Conservation (phyloP, 352 stramenopile species). For the Globisporangium alternatum region DNA sequence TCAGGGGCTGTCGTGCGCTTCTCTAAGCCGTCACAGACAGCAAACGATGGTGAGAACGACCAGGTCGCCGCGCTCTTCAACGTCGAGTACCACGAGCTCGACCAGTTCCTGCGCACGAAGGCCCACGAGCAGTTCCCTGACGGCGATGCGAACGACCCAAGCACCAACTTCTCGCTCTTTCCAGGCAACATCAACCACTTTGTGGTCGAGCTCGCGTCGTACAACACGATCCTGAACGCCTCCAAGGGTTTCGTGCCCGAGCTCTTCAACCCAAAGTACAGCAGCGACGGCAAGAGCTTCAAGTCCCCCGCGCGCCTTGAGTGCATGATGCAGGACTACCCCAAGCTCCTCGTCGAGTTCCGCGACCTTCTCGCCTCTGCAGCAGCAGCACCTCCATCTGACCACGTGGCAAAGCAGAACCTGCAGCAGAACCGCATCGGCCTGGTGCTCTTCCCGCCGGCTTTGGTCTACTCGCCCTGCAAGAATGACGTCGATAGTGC, state of each 20-base stretch:
- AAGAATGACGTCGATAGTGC: constrained; percentile 69
- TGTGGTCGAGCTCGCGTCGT: constrained; percentile 44
- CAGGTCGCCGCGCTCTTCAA: constrained; percentile 48
- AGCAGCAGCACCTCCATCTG: neutral
- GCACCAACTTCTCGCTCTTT: constrained; percentile 55
- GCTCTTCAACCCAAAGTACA: constrained; percentile 72
- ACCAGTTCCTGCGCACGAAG: constrained; percentile 57
- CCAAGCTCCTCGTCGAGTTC: constrained; percentile 51
- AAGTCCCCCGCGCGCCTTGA: constrained; percentile 65
- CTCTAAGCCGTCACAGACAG: constrained; percentile 17
- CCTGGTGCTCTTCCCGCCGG: constrained; percentile 51
- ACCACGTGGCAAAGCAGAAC: neutral
- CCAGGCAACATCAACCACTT: constrained; percentile 80
- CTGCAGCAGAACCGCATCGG: constrained; percentile 26
- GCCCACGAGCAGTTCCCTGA: constrained; percentile 40
- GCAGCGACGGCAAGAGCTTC: constrained; percentile 32
- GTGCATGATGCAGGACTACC: constrained; percentile 82
- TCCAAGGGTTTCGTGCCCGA: constrained; percentile 60
- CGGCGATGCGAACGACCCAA: constrained; percentile 58
- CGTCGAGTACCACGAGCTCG: constrained; percentile 74
- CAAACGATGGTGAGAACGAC: neutral
- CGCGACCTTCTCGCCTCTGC: constrained; percentile 11
- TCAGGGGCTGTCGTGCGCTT: constrained; percentile 63
- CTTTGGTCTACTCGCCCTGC: constrained; percentile 68
- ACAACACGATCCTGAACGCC: constrained; percentile 42